Base-by-base conservation (phyloP, 352 stramenopile species). In the Pythium phragmiticola region DNA sequence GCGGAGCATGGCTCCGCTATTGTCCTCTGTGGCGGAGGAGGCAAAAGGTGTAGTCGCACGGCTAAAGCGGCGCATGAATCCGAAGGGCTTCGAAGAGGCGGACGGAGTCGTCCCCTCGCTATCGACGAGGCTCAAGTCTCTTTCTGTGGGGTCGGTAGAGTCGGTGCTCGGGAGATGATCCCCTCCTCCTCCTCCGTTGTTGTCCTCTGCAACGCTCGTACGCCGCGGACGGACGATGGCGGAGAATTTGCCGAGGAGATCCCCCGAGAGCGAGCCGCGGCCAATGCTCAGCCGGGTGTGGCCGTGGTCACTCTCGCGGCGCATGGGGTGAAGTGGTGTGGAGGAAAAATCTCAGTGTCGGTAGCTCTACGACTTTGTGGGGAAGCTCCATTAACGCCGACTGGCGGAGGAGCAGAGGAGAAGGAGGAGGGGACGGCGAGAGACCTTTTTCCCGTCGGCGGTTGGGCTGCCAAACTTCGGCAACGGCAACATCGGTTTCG, bases 191-290 rank as follows among this genome's bases (percentile, higher is more conserved):
- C 16, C 55, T 4, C 26, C 28, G 51, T 60, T 66, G 37, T 66
- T 52, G 52, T 45, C 52, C 28, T 45, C 59, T n/a, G 72, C 73
- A 12, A 79, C 30, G 52, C 76, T 84, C 9, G 58, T 57, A 45
- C 76, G 78, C 21, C 76, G 74, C 45, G 45, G 55, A 33, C 49
- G 49, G 49, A 87, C 72, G 14, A 83, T 83, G 47, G 75, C 67
- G 55, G 78, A 81, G 21, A 85, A 59, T 50, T 82, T 81, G 65
- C 77, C 73, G 13, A 79, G 65, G 37, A 80, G 53, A 50, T 83
- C 74, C 50, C 74, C 78, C 33, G 74, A 83, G 43, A 69, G 19
- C 21, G 75, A 80, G 55, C 66, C 70, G 60, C 72, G 69, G 26
- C 63, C 37, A 63, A 69, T 33, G 51, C 51, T 46, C 34, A 17